Conservation (phyloP, 202 grass and related monocot genomes). For the Zizania palustris region DNA sequence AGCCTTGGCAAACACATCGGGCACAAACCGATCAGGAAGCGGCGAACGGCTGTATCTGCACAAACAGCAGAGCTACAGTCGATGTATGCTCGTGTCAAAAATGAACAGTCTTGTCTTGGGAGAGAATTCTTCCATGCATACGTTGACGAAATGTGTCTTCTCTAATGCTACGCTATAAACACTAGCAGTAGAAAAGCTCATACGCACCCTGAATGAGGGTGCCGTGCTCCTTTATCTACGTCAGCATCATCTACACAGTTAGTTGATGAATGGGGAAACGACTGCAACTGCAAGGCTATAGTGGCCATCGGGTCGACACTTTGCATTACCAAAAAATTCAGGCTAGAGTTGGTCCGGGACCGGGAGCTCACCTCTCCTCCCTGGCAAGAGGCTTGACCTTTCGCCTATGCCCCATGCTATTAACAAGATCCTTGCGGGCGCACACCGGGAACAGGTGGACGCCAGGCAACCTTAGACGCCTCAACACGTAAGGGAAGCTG, state of each 20-base stretch:
- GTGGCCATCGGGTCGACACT: neutral
- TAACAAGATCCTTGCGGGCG: constrained; percentile 78
- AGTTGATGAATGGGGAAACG: neutral
- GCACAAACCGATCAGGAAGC: neutral
- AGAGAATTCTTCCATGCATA: neutral
- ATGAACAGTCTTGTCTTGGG: neutral
- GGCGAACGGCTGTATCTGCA: neutral
- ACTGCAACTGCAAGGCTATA: neutral
- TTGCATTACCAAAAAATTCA: neutral
- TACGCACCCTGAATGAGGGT: neutral
- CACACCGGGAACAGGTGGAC: constrained; percentile 85
- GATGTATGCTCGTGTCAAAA: neutral
- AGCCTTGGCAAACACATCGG: neutral
- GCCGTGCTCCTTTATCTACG: neutral
- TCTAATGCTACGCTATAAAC: neutral
- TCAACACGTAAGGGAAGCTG: constrained; percentile 85
- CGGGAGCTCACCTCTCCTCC: constrained; percentile 45
- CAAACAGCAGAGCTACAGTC: neutral
- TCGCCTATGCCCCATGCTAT: constrained; percentile 70
- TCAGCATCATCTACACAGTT: constrained; percentile 9
- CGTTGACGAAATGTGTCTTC: neutral
- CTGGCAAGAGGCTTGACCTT: constrained; percentile 80
- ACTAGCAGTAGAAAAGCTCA: neutral
- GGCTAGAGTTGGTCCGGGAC: neutral
- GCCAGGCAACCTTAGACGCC: constrained; percentile 52